A percentile compares a stretch with the other conserved stretches of the same genome.
Conservation (phyloP, 192 early-diverging fungal species). For the Gigaspora rosea region DNA sequence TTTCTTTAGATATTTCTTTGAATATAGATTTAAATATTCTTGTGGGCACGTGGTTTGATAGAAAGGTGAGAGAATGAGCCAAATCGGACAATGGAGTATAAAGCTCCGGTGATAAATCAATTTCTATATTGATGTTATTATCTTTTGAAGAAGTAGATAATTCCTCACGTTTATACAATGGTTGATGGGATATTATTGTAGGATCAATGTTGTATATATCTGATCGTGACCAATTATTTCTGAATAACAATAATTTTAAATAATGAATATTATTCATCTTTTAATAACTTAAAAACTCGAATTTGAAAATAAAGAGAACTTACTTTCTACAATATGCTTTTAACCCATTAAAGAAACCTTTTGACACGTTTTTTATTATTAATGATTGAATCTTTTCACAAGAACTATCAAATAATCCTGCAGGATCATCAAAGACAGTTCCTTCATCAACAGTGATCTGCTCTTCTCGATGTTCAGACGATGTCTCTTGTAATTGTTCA, state of each 20-base stretch:
- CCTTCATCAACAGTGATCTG: slow-evolving; percentile 37
- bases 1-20: slow-evolving; percentile 43
- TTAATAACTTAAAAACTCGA: background rate
- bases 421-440: slow-evolving; percentile 50
- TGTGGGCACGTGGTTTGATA: slow-evolving; percentile 40
- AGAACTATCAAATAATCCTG: slow-evolving; percentile 38
- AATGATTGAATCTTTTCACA: slow-evolving; percentile 47
- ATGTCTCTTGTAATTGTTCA: slow-evolving; percentile 29
- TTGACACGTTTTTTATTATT: slow-evolving; percentile 45
- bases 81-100: slow-evolving; percentile 51
- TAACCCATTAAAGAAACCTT: slow-evolving; percentile 48
- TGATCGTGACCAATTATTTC: slow-evolving; percentile 51
- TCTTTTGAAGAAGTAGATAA: background rate
- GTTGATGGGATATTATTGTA: background rate
- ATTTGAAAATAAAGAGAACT: background rate
- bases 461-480: slow-evolving; percentile 5
- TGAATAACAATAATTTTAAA: slow-evolving; percentile 9
- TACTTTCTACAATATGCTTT: slow-evolving; percentile 51
- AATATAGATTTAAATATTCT: slow-evolving; percentile 43
- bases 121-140: slow-evolving; percentile 1
- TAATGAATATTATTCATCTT: background rate
- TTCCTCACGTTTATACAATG: background rate
- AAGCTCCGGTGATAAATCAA: slow-evolving; percentile 53
- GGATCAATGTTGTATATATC: slow-evolving; percentile 16
- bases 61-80: slow-evolving; percentile 40